Evolutionary conservation across 208 protist species (phyloP), one percentile per base, ranked within the genome.

Genomic region (Dictyostelium gargantuum): DNA sequence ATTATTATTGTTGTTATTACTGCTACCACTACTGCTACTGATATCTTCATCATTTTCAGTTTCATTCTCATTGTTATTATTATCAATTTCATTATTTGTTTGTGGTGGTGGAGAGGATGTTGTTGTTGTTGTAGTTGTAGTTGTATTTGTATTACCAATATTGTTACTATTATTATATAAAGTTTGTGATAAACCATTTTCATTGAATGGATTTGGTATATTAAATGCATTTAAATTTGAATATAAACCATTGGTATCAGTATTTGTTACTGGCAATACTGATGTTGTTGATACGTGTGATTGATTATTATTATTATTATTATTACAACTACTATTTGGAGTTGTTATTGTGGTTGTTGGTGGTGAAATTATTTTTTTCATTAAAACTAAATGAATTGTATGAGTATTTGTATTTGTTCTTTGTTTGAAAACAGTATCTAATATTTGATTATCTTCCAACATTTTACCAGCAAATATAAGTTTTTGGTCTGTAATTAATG

Each of bases 401-500:
- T 85, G 80, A 44, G 48, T 5, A 26, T 13, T 48, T 21, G 42
- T 19, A 19, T 46, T 29, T 29, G 35, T 26, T 35, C 58, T 38
- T 61, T 85, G 58, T 42, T 85, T 54, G 17, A 85, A 85, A 29
- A 85, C 11, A 17, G 44, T 58, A 35, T 46, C 15, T 0, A 85
- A 38, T 46, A 44, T 19, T 46, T 42, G 26, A 13, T n/a, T 17
- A 54, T 85, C 63, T 26, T 85, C 80, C 9, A 85, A 61, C 52
- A 70, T 58, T 32, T 75, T 85, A 13, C 80, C 80, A 29, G 80
- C 32, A 42, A 76, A 75, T 13, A 85, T 76, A 6, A 85, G 48
- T 19, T 61, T 85, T 35, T 85, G 80, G 13, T 48, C 58, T 9
- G 23, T 40, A 17, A 52, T 40, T 23, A 15, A 21, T 35, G 80